These are phyloP conservation scores for Clonostachys solani DNA, from an alignment of 2,329 filamentous ascomycete species.

Conservation along the genomic window DNA sequence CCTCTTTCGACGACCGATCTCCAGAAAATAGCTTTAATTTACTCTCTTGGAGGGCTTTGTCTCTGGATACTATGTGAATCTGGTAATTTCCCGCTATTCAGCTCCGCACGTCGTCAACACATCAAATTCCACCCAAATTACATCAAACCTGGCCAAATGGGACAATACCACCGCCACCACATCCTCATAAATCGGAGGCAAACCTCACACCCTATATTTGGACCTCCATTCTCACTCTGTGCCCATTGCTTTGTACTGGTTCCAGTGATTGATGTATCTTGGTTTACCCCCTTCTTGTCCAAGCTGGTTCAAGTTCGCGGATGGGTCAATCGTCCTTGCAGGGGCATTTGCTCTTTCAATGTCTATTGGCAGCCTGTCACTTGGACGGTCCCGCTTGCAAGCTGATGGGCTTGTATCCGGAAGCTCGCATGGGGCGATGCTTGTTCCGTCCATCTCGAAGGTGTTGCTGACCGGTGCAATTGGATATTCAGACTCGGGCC, in stretches of 20 bases:
- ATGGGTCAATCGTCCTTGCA: slow-evolving; percentile 15
- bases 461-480: slow-evolving; percentile 16
- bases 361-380: background rate
- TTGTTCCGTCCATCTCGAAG: slow-evolving; percentile 32
- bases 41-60: too few relatives aligned
- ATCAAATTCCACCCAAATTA: too few relatives aligned
- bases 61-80: too few relatives aligned
- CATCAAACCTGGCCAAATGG: too few relatives aligned
- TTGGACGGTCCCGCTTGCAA: slow-evolving; percentile 1
- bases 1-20: background rate
- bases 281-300: slow-evolving; percentile 18
- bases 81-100: too few relatives aligned
- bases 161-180: background rate
- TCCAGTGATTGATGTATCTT: slow-evolving; percentile 30
- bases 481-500: slow-evolving; percentile 11
- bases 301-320: slow-evolving; percentile 25
- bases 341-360: background rate
- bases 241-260: slow-evolving; percentile 19
- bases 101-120: too few relatives aligned
- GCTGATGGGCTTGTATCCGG: slow-evolving; percentile 14
- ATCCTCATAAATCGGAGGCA: background rate
- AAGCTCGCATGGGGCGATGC: slow-evolving; percentile 22
- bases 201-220: background rate
- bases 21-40: background rate
- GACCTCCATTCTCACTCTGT: background rate